These are phyloP conservation scores for Eucalyptus curtisii DNA, from an alignment of 345 rosid species.

Conservation along the genomic window DNA sequence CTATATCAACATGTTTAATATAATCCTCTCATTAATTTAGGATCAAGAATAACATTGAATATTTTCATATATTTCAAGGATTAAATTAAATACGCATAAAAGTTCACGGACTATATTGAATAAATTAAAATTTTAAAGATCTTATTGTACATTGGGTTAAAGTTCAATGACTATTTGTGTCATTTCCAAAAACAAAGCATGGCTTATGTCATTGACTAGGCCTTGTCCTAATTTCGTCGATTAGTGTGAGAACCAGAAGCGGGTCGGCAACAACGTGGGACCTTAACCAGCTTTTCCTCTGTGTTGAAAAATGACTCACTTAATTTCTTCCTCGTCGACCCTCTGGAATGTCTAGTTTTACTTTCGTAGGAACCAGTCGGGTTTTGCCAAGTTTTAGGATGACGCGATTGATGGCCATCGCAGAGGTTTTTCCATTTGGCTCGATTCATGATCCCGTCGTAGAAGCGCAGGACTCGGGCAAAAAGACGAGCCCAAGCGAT, in stretches of 20 bases:
- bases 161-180: no score
- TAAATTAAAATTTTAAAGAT: fast-evolving
- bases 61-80: no score
- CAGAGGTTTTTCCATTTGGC: background rate
- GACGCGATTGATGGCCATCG: background rate
- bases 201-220: no score
- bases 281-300: background rate
- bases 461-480: background rate
- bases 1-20: no score
- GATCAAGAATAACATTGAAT: fast-evolving
- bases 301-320: background rate
- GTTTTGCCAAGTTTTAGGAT: background rate
- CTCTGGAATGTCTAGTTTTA: background rate
- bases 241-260: background rate
- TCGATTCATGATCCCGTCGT: background rate
- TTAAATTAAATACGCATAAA: fast-evolving
- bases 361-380: background rate
- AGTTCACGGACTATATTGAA: fast-evolving
- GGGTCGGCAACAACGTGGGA: background rate
- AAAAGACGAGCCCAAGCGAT: background rate
- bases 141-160: fast-evolving
- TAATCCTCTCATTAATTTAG: no score
- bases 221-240: no score
- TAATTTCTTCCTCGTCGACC: background rate
- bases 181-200: no score